Percentiles rank a stretch among this genome's conserved stretches.
phyloP scores from a whole-genome alignment of 495 filamentous ascomycete genomes.

The Clavariopsis aquatica region DNA sequence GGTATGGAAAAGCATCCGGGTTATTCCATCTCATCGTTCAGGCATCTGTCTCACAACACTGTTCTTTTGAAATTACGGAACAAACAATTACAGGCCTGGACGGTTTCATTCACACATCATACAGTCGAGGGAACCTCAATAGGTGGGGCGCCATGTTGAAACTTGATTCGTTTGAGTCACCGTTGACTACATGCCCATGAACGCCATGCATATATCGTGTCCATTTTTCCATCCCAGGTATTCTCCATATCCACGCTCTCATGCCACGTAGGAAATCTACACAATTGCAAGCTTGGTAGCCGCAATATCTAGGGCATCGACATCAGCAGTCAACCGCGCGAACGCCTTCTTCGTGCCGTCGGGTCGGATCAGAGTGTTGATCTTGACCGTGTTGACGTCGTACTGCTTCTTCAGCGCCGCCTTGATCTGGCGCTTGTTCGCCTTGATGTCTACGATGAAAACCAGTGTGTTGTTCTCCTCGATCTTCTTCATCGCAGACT shows the following conservation, averaged over 20 bases:
- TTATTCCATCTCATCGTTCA: too few relatives aligned
- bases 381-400: slow-evolving; percentile 95
- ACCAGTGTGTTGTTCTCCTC: slow-evolving; percentile 99
- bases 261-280: slow-evolving; percentile 49
- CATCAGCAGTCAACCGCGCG: slow-evolving; percentile 88
- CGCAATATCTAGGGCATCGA: slow-evolving; percentile 98
- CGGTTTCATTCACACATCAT: slow-evolving; percentile 7
- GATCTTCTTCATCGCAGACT: slow-evolving; percentile 99
- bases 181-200: slow-evolving; percentile 30
- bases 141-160: slow-evolving; percentile 24
- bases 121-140: not conserved
- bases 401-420: slow-evolving; percentile 98
- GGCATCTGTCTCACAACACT: not conserved
- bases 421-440: slow-evolving; percentile 99
- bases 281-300: slow-evolving; percentile 98
- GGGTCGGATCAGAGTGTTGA: slow-evolving; percentile 97
- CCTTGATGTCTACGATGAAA: slow-evolving; percentile 96
- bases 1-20: not conserved
- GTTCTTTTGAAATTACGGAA: not conserved
- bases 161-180: slow-evolving; percentile 29
- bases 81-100: not conserved
- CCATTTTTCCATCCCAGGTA: slow-evolving; percentile 14
- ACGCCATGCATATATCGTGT: slow-evolving; percentile 34
- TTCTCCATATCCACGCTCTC: not conserved
- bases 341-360: slow-evolving; percentile 99